Base-by-base conservation (phyloP, 805 yeast genomes). In the Yamadazyma kitorensis region DNA sequence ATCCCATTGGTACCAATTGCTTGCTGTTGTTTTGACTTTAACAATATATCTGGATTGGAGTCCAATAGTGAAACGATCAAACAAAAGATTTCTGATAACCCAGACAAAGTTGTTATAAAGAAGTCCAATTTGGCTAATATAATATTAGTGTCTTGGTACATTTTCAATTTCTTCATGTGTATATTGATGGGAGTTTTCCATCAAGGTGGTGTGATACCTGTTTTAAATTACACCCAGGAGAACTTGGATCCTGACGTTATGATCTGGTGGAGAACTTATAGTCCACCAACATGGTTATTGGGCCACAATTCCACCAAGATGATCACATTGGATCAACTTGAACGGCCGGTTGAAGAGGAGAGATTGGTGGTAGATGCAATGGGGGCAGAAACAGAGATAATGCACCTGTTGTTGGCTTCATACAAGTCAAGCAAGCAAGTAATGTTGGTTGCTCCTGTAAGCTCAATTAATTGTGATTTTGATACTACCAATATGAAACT, bases 231-330 rank as follows among this genome's bases (percentile, higher is more conserved):
- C 34, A 32, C 77, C 3, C 55, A 48, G 12, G 33, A 53, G 13
- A 39, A 47, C 3, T 18, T 18, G 3, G 14, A 17, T 14, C 58
- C 70, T 5, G 33, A 27, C 0, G 61, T 76, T 0, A 72, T 76
- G 22, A 51, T 91, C 4, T 91, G 95, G 87, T 91, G 98, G 98
- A 79, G 87, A 55, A 87, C 96, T 0, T 93, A 91, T 48, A 75
- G 86, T 4, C 97, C 98, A 0, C 98, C 98, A 3, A 74, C 86
- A 4, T 93, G 96, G 95, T 55, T 91, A 37, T 61, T 82, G 19
- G 70, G 68, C 2, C 47, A 72, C 34, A 31, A 33, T 0, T 23
- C 37, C 2, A 26, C 21, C 3, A 29, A 24, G 25, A 33, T 40
- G 47, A 31, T 32, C 2, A 27, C 30, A 4, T 3, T 39, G 7